Evolutionary conservation across 331 rosid genomes (phyloP), one percentile per base, ranked within the genome.

Genomic region (Prunus yedoensis): DNA sequence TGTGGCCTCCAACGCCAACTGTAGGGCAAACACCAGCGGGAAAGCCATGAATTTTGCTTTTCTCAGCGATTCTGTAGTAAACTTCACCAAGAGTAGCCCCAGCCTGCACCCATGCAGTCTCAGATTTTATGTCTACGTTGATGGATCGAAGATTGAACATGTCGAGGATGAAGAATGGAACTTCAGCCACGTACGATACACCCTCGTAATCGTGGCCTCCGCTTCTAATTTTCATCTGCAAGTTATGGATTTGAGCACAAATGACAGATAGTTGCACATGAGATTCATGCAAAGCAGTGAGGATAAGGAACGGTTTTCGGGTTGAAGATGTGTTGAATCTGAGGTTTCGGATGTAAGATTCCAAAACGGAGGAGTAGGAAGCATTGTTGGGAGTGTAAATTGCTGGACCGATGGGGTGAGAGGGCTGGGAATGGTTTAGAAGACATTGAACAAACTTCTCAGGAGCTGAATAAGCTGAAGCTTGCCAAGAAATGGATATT

Each of bases 201-300:
- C 93, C 97, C 10, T 91, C 97, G 1, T 73, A 88, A 66, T 91
- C 97, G 13, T 91, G 97, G 28, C 95, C 93, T 7, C 96, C 96
- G 60, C 98, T 93, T 54, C 96, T 79, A 54, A 88, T 89, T 56
- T 90, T 85, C 69, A 93, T 56, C 43, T 89, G 96, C 38, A 90
- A 56, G 66, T 59, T 63, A 38, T 53, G 66, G 3, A 38, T 11
- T 4, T 78, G 88, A 3, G 96, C 88, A 71, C 96, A 93, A 66
- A 68, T 47, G 1, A 89, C 23, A 2, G 91, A 62, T 8, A 78
- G 79, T 35, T 87, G 93, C 4, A 90, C 88, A 1, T 89, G 92
- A 2, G 74, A 56, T 35, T 77, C 88, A 8, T 54, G 18, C 21
- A 65, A 3, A 2, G 95, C 83, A 2, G 90, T 80, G 69, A 93